Evolutionary conservation across 1,284 basidiomycete genomes (phyloP).

Genomic region (Cutaneotrichosporon mucoides): DNA sequence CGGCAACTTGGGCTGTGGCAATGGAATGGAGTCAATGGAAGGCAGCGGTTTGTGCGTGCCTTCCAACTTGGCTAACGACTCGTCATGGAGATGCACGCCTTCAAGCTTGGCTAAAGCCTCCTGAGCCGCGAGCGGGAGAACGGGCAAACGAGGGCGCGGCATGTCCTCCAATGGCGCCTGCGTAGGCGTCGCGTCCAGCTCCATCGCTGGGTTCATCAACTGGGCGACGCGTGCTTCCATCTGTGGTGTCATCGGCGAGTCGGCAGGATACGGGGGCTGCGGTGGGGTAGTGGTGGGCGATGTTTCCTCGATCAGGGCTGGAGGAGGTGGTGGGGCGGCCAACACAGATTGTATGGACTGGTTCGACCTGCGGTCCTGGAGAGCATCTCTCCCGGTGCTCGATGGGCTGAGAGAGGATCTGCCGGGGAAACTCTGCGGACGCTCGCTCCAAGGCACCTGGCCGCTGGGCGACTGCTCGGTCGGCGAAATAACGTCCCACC

Average conservation of each 20-base stretch:
- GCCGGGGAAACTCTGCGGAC: not conserved
- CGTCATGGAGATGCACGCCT: not conserved
- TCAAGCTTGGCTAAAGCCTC: slow-evolving; percentile 2
- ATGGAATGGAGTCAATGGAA: not conserved
- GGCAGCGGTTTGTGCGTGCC: not conserved
- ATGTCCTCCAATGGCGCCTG: not conserved
- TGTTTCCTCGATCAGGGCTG: not conserved
- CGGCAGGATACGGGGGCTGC: not conserved
- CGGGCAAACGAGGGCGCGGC: not conserved
- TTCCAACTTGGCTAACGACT: slow-evolving; percentile 4
- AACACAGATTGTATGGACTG: not conserved
- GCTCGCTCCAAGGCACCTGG: not conserved
- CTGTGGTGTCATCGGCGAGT: slow-evolving; percentile 1
- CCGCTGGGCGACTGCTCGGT: not conserved
- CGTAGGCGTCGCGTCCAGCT: not conserved
- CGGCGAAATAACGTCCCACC: slow-evolving; percentile 16
- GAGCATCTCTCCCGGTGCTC: no score
- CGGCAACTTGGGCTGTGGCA: no score
- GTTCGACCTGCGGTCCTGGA: not conserved
- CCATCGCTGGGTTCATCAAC: not conserved
- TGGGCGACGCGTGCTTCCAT: not conserved
- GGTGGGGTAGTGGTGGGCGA: no score
- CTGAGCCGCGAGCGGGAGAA: not conserved
- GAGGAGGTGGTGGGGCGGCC: not conserved
- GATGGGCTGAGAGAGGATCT: not conserved